Conservation (phyloP, 768 basidiomycete species). For the Suillus americanus region DNA sequence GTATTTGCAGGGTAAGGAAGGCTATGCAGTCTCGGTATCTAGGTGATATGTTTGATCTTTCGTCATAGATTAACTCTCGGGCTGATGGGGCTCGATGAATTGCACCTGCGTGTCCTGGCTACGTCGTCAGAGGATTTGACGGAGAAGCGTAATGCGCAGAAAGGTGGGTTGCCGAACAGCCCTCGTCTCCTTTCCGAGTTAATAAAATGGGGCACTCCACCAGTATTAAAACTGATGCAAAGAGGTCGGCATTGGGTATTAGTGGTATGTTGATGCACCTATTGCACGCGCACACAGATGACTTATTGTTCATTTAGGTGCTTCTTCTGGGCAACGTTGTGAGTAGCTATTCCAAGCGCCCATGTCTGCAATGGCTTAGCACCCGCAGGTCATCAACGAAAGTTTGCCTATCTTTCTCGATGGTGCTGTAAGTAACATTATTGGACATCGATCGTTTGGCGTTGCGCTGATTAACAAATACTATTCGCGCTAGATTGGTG, state of each 20-base stretch:
- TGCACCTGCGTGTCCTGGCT: conserved; percentile 84
- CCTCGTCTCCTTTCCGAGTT: neutral
- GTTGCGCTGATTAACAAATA: neutral
- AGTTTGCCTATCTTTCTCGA: conserved; percentile 83
- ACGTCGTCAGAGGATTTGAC: conserved; percentile 72
- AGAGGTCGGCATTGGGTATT: conserved; percentile 91
- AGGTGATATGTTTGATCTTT: neutral
- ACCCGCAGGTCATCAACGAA: conserved; percentile 71
- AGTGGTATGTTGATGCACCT: conserved; percentile 51
- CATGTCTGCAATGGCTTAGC: neutral
- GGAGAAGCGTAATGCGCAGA: conserved; percentile 70
- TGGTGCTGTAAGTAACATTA: conserved; percentile 46
- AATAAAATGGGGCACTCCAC: conserved; percentile 10
- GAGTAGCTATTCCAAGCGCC: conserved; percentile 23
- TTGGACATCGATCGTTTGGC: conserved; percentile 5
- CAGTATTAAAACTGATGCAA: conserved; percentile 55
- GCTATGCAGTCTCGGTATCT: neutral
- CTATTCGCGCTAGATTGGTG: conserved; percentile 44
- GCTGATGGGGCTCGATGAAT: conserved; percentile 90
- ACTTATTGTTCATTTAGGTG: conserved; percentile 46
- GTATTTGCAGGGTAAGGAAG: conserved; percentile 83
- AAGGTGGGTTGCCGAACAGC: conserved; percentile 43
- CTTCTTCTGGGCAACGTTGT: conserved; percentile 89
- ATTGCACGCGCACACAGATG: neutral
- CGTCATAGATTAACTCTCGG: conserved; percentile 75